Base-by-base conservation (phyloP, 371 early-diverging fungal species). In the Smittium culicis region DNA sequence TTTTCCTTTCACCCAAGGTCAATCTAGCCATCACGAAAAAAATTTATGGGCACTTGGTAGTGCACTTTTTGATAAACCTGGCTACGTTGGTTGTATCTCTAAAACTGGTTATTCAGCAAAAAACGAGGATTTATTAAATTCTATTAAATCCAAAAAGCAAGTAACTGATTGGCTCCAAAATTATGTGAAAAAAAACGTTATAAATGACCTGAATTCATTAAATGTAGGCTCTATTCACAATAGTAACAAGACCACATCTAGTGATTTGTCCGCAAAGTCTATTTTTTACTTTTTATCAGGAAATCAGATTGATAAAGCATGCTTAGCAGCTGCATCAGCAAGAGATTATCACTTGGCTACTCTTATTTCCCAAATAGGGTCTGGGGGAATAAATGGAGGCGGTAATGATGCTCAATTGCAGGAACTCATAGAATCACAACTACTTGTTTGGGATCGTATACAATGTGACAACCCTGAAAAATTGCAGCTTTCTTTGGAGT, bases 271-370 rank as follows among this genome's bases (percentile, higher is more conserved):
- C 5, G 67, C 77, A 0, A 68, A 68, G 1, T 69, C 80, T 0
- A 71, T 80, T 25, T 82, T 81, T 64, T 78, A 77, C 0, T 71
- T 78, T 54, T 68, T 82, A 68, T 71, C 85, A 1, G 81, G 76
- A 54, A 77, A 79, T 69, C 78, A 76, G 55, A 71, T 79, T 30
- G 77, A 78, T 0, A 71, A 74, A 2, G 90, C 91, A 0, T 79
- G 83, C n/a, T 69, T 79, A 34, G 77, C 76, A 3, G 82, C 88
- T 1, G 68, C 84, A 0, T 68, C 74, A 30, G 71, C 77, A 30
- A 70, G 79, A 28, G 80, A 90, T 72, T 82, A 81, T 64, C 79
- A 83, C 0, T 75, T 90, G 54, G 88, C 90, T 0, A 84, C 86
- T 14, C 72, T 90, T 25, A 64, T 91, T 24, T 69, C 86, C 0